Base-by-base conservation (phyloP, 495 filamentous ascomycete genomes). In the Tuber indicum region DNA sequence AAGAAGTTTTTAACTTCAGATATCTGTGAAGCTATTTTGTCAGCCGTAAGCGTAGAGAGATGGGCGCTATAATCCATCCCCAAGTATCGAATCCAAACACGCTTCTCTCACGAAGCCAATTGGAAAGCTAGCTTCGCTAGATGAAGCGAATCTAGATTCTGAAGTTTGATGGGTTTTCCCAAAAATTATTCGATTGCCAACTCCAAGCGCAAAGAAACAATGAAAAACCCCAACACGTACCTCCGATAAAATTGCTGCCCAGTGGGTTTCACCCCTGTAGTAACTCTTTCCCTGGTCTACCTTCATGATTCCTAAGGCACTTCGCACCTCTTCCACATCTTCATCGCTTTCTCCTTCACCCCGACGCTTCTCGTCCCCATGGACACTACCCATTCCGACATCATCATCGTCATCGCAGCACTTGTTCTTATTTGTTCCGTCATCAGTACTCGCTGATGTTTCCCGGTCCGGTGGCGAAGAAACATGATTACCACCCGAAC, bases 1-100 rank as follows among this genome's bases (percentile, higher is more conserved):
- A 96, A 99, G 85, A 93, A 98, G 84, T 91, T 94, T 81, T 93
- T 94, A 47, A 99, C 95, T 87, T 99, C 96, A 42, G 92, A 86
- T 75, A 99, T 97, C 91, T 94, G 76, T 70, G n/a, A 41, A 23
- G 21, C 44, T 73, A 62, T 70, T 74, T 3, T 75, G 77, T 83
- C 77, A 82, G 77, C 73, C n/a, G 16, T 26, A 66, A 66, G 58
- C 26, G 36, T 26, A 16, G 58, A 66, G 3, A 58, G 32, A 66
- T 36, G 32, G 32, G 26, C 36, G 26, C 26, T 26, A 66, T 36
- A 19, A 36, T 66, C 26, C 26, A 36, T 43, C 72, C 47, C 32
- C 78, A 80, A 80, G 74, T 42, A 80, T 74, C 71, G 71, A 76
- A 80, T 47, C 78, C 77, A 76, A 80, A 78, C 58, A 75, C 79